Percentiles rank a stretch among this genome's conserved stretches.
phyloP scores from a whole-genome alignment of 2,329 filamentous ascomycete genomes.

The Purpureocillium lavendulum region DNA sequence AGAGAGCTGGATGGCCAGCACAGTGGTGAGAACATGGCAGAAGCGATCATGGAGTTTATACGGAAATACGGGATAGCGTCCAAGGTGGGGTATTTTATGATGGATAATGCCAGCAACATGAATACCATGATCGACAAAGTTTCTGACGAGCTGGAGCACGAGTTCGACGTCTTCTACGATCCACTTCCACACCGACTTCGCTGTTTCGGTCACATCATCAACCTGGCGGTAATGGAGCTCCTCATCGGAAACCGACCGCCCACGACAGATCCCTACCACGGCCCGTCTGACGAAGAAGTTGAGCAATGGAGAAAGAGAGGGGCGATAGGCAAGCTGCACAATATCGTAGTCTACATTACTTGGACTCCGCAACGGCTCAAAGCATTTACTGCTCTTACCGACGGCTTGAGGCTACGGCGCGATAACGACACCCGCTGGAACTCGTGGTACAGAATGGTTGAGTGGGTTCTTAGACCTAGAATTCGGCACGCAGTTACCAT shows the following conservation, averaged over 20 bases:
- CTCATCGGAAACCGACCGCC: slow-evolving; percentile 2
- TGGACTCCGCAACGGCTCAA: background rate
- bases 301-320: background rate
- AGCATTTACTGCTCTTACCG: background rate
- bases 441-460: background rate
- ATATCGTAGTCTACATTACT: slow-evolving; percentile 1
- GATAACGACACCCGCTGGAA: slow-evolving; percentile 1
- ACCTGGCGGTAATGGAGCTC: slow-evolving; percentile 3
- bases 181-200: slow-evolving; percentile 4
- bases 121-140: slow-evolving; percentile 4
- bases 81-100: slow-evolving; percentile 3
- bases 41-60: slow-evolving; percentile 3
- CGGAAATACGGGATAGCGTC: slow-evolving; percentile 2
- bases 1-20: slow-evolving; percentile 6
- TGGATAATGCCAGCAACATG: slow-evolving; percentile 6
- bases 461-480: too few species aligned
- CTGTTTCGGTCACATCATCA: slow-evolving; percentile 3
- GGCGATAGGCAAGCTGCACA: slow-evolving; percentile 1
- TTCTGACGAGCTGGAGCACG: slow-evolving; percentile 2
- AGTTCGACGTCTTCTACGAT: slow-evolving; percentile 3
- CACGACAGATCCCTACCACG: background rate
- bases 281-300: slow-evolving; percentile 1
- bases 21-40: slow-evolving; percentile 4
- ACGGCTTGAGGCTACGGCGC: background rate
- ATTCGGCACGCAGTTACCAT: too few species aligned